phyloP scores from a whole-genome alignment of 441 rosid genomes.

The Erodium trifolium region DNA sequence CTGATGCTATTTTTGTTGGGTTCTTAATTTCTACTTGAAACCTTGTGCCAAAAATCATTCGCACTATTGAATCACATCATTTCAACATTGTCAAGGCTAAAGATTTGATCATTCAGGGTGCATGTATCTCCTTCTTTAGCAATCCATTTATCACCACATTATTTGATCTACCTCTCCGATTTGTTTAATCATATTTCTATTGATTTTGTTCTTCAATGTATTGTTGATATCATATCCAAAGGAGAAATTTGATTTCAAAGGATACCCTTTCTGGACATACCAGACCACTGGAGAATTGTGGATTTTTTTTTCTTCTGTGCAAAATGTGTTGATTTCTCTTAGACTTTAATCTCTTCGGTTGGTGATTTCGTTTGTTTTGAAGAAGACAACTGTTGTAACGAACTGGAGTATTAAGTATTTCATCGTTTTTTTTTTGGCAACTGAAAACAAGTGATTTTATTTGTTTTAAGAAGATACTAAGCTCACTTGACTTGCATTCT shows the following conservation, averaged over 20 bases:
- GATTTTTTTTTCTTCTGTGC: not conserved
- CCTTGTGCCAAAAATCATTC: not conserved
- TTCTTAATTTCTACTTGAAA: too few species aligned
- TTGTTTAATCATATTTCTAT: not conserved
- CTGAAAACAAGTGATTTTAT: not conserved
- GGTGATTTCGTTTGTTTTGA: not conserved
- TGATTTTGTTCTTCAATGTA: not conserved
- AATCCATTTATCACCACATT: not conserved
- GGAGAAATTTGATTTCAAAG: not conserved
- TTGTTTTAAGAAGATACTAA: not conserved
- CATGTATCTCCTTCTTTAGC: not conserved
- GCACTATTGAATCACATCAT: not conserved
- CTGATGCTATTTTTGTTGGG: too few species aligned
- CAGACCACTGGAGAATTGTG: not conserved
- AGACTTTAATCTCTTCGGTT: not conserved
- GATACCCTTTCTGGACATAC: not conserved
- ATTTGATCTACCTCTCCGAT: not conserved
- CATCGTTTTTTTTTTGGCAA: not conserved
- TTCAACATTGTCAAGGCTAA: not conserved
- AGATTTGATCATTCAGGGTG: not conserved
- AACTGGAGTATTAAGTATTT: not conserved
- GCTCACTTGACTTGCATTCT: slow-evolving; percentile 13
- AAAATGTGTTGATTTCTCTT: not conserved
- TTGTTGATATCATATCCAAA: not conserved
- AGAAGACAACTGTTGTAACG: not conserved